Conservation (phyloP, 1,139 yeast species). For the Arxiozyma heterogenica region DNA sequence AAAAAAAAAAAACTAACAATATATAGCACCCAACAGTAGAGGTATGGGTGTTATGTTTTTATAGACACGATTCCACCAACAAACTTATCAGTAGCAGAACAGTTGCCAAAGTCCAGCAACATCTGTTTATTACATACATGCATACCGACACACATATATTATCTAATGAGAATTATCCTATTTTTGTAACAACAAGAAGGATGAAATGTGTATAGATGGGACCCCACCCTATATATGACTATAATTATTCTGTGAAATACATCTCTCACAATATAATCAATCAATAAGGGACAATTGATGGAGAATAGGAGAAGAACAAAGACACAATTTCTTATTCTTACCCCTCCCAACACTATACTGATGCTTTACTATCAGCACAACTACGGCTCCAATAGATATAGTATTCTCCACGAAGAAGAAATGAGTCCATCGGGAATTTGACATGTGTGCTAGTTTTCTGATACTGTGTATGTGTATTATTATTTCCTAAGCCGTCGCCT, state of each 20-base stretch:
- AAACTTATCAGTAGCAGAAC: no score
- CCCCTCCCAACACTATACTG: not conserved
- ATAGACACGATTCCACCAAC: no score
- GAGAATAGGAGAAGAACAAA: conserved; percentile 2
- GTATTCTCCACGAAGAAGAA: not conserved
- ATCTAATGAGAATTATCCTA: no score
- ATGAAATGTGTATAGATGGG: not conserved
- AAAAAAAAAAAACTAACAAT: no score
- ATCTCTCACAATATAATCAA: not conserved
- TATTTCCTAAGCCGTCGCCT: conserved; percentile 6
- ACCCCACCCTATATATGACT: not conserved
- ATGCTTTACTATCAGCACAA: conserved; percentile 24
- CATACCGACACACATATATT: no score
- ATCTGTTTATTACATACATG: no score
- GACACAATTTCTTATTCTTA: not conserved
- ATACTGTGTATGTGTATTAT: conserved; percentile 1
- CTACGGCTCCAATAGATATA: conserved; percentile 29
- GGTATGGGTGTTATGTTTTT: no score
- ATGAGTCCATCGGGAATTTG: conserved; percentile 28
- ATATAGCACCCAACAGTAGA: no score
- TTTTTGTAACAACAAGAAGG: not conserved
- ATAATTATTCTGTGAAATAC: not conserved
- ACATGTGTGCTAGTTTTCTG: conserved; percentile 11
- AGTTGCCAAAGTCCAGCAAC: no score
- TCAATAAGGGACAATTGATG: not conserved